phyloP scores from a whole-genome alignment of 2,329 filamentous ascomycete species.

The Pseudogymnoascus sp. region DNA sequence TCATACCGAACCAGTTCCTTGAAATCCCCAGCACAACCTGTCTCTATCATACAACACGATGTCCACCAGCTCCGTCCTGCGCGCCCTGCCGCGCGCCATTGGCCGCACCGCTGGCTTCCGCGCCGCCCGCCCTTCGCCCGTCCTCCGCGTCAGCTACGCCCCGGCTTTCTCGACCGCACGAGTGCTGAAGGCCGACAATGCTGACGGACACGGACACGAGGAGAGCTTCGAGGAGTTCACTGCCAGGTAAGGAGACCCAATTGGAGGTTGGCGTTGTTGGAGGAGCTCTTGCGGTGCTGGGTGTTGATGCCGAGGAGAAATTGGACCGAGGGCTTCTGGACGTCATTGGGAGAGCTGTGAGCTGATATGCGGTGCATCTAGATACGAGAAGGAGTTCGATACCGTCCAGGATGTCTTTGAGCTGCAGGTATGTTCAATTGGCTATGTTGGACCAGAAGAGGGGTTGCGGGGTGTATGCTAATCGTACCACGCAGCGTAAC shows the following conservation, averaged over 20 bases:
- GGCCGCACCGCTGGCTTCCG: conserved; percentile 5
- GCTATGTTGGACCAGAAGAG: background rate
- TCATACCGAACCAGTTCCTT: background rate
- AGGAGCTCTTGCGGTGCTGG: background rate
- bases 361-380: conserved; percentile 33
- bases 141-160: background rate
- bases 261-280: conserved; percentile 23
- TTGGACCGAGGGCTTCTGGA: background rate
- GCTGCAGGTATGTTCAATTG: conserved; percentile 69
- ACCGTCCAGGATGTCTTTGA: conserved; percentile 97
- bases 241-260: conserved; percentile 62
- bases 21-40: background rate
- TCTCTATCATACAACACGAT: conserved; percentile 7
- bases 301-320: conserved; percentile 11
- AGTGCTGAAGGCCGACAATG: conserved; percentile 36
- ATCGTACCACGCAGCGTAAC: conserved; percentile 57
- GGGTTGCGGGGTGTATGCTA: conserved; percentile 11
- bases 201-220: conserved; percentile 66
- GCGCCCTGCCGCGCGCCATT: conserved; percentile 8
- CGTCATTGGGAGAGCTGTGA: background rate
- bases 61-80: conserved; percentile 6
- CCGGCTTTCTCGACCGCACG: conserved; percentile 36
- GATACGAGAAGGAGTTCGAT: conserved; percentile 99
- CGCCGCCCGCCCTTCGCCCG: background rate
- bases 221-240: conserved; percentile 99